A percentile compares a stretch with the other conserved stretches of the same genome.
phyloP scores from a whole-genome alignment of 2,329 filamentous ascomycete genomes.

The Diaporthe ilicicola region DNA sequence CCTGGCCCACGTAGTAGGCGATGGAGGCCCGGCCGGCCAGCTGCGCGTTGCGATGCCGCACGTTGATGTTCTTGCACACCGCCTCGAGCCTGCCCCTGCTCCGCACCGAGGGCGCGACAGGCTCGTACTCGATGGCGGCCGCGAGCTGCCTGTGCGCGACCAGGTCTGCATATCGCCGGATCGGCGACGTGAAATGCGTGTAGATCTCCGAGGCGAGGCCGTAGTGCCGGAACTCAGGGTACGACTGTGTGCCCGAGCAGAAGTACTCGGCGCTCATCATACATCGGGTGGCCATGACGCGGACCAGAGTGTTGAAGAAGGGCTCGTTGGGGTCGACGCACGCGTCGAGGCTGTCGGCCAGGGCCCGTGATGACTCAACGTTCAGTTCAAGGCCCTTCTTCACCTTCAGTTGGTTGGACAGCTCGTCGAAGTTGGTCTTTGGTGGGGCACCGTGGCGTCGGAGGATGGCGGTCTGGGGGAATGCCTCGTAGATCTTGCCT shows the following conservation, averaged over 20 bases:
- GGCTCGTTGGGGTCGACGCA: conserved; percentile 84
- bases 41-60: conserved; percentile 95
- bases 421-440: conserved; percentile 95
- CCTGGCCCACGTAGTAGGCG: conserved; percentile 97
- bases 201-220: conserved; percentile 97
- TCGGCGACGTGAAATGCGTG: conserved; percentile 97
- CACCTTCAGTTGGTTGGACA: conserved; percentile 87
- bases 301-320: conserved; percentile 98
- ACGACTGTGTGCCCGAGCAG: conserved; percentile 89
- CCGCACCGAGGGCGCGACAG: conserved; percentile 81
- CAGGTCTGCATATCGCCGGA: conserved; percentile 96
- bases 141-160: conserved; percentile 94
- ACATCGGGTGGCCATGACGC: conserved; percentile 96
- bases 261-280: conserved; percentile 99
- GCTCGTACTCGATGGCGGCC: conserved; percentile 92
- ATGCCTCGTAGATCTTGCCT: conserved; percentile 86
- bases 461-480: conserved; percentile 93
- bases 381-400: conserved; percentile 83
- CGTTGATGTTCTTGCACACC: conserved; percentile 98
- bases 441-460: conserved; percentile 92
- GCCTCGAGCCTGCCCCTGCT: conserved; percentile 87
- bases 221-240: conserved; percentile 96
- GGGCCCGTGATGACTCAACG: conserved; percentile 87
- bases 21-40: conserved; percentile 93
- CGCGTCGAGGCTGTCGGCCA: conserved; percentile 88